These are phyloP conservation scores for Aspergillus sp. DNA, from an alignment of 2,329 filamentous ascomycete species.

Conservation along the genomic window DNA sequence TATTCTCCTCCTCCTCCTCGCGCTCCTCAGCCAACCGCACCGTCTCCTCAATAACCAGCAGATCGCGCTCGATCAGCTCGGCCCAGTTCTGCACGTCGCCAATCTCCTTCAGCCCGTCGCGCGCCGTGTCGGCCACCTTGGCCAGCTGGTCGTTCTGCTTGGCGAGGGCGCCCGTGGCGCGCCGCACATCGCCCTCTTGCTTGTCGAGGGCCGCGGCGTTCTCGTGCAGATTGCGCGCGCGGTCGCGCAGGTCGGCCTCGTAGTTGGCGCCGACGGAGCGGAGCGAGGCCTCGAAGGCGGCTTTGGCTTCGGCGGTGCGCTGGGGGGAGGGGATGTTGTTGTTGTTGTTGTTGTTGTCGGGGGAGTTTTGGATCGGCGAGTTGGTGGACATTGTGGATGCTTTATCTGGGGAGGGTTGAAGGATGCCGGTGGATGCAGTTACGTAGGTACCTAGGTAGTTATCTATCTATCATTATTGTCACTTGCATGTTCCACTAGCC, in stretches of 20 bases:
- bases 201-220: slow-evolving; percentile 54
- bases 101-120: slow-evolving; percentile 59
- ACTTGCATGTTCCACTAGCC: no score
- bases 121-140: slow-evolving; percentile 54
- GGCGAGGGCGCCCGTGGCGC: slow-evolving; percentile 49
- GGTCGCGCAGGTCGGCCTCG: slow-evolving; percentile 53
- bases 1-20: slow-evolving; percentile 1
- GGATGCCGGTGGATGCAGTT: no score
- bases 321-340: slow-evolving; percentile 4
- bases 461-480: no score
- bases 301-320: slow-evolving; percentile 41
- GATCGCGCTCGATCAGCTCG: slow-evolving; percentile 57
- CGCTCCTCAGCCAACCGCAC: slow-evolving; percentile 36
- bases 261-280: slow-evolving; percentile 47
- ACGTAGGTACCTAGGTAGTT: no score
- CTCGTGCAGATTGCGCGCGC: slow-evolving; percentile 56
- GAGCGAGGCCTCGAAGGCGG: slow-evolving; percentile 46
- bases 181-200: slow-evolving; percentile 55
- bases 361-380: no score
- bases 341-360: not conserved
- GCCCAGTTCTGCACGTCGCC: slow-evolving; percentile 67
- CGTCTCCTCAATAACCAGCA: slow-evolving; percentile 45
- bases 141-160: slow-evolving; percentile 56
- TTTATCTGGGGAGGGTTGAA: no score
- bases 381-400: no score